Evolutionary conservation across 78 protist species (phyloP).

Genomic region (Dictyostelium brefeldianum): DNA sequence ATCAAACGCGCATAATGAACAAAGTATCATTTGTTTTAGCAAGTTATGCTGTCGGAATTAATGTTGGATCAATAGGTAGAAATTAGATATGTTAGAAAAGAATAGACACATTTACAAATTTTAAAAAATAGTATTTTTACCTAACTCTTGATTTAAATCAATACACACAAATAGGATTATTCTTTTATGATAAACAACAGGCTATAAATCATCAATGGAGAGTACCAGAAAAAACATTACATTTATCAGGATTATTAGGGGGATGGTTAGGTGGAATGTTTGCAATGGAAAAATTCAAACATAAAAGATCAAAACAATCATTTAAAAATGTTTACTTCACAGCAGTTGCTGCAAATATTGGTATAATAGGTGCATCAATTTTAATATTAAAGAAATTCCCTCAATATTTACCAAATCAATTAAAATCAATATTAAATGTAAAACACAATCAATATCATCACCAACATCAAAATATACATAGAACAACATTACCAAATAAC

Average conservation of each 20-base stretch:
- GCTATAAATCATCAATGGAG: slow-evolving; percentile 74
- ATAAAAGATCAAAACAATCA: slow-evolving; percentile 77
- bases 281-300: slow-evolving; percentile 72
- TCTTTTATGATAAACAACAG: slow-evolving; percentile 71
- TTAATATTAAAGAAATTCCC: slow-evolving; percentile 28
- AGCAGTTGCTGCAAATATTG: slow-evolving; percentile 57
- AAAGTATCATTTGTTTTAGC: not conserved
- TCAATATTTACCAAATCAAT: slow-evolving; percentile 31
- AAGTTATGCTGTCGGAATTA: not conserved
- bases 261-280: slow-evolving; percentile 79
- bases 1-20: not conserved
- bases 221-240: slow-evolving; percentile 53
- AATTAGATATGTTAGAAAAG: too few relatives aligned
- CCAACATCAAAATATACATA: not conserved
- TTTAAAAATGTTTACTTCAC: slow-evolving; percentile 68
- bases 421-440: slow-evolving; percentile 9
- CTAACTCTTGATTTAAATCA: not conserved
- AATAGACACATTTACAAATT: too few relatives aligned
- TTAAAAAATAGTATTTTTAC: too few relatives aligned
- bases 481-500: not conserved
- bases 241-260: slow-evolving; percentile 49
- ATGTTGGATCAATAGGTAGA: not conserved
- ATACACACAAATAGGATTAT: slow-evolving; percentile 2
- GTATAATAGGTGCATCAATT: not conserved
- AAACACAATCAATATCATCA: not conserved